Evolutionary conservation across 129 eudicot genomes (phyloP).

Genomic region (Smallanthus sonchifolius): DNA sequence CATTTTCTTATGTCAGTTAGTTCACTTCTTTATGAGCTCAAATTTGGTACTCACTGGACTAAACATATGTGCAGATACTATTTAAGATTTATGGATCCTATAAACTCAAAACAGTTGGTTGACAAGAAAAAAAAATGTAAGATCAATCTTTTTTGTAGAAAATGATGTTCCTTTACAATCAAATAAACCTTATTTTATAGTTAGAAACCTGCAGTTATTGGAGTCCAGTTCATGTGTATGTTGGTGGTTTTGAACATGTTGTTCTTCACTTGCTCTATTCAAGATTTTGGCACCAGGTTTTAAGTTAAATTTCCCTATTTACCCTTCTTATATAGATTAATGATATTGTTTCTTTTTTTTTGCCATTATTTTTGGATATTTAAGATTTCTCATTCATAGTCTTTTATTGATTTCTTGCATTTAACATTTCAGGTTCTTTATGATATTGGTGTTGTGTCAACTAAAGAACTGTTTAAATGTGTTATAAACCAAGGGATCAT

Average conservation of each 20-base stretch:
- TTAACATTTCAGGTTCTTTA: slow-evolving; percentile 80
- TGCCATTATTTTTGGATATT: too few species aligned
- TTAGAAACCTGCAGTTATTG: slow-evolving; percentile 55
- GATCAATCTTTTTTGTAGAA: slow-evolving; percentile 19
- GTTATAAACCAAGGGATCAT: slow-evolving; percentile 98
- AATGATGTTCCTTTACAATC: neutral
- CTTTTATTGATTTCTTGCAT: slow-evolving; percentile 8
- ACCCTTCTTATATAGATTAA: neutral
- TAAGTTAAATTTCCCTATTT: slow-evolving; percentile 1
- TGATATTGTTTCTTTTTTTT: too few species aligned
- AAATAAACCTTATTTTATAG: neutral
- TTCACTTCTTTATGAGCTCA: too few species aligned
- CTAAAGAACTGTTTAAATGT: slow-evolving; percentile 91
- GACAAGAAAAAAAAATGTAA: slow-evolving; percentile 77
- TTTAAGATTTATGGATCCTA: slow-evolving; percentile 97
- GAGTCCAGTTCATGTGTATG: slow-evolving; percentile 96
- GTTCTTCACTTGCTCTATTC: slow-evolving; percentile 98
- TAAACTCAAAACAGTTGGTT: slow-evolving; percentile 68
- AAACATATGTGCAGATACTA: slow-evolving; percentile 70
- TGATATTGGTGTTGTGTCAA: slow-evolving; percentile 92
- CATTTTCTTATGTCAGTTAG: too few species aligned
- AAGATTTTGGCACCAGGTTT: slow-evolving; percentile 98
- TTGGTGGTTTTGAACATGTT: slow-evolving; percentile 99
- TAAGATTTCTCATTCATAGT: too few species aligned
- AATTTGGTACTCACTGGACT: too few species aligned